Evolutionary conservation across 768 basidiomycete species (phyloP).

Genomic region (Mycena vulgaris): DNA sequence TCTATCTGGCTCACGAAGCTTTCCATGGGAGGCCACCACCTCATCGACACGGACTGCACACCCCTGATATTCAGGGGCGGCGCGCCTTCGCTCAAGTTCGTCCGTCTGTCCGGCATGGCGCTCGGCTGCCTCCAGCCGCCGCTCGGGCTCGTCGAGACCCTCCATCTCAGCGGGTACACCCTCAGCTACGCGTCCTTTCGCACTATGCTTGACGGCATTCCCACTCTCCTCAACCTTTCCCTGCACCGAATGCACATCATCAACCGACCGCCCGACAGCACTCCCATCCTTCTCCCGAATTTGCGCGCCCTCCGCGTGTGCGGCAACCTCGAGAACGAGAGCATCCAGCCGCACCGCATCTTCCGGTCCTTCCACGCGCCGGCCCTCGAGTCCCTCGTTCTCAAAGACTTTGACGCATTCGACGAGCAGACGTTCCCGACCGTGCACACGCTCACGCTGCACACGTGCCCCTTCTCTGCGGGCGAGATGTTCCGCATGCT

Average conservation of each 20-base stretch:
- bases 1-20: slow-evolving; percentile 53
- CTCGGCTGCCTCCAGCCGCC: slow-evolving; percentile 59
- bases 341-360: slow-evolving; percentile 45
- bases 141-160: slow-evolving; percentile 50
- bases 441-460: slow-evolving; percentile 52
- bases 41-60: slow-evolving; percentile 47
- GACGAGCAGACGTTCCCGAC: slow-evolving; percentile 50
- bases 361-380: slow-evolving; percentile 55
- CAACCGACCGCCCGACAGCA: slow-evolving; percentile 23
- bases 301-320: slow-evolving; percentile 60
- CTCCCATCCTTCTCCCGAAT: slow-evolving; percentile 51
- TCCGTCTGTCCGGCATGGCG: slow-evolving; percentile 60
- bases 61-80: slow-evolving; percentile 51
- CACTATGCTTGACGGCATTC: slow-evolving; percentile 51
- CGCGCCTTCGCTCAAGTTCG: slow-evolving; percentile 53
- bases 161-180: slow-evolving; percentile 62
- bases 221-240: slow-evolving; percentile 58
- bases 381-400: slow-evolving; percentile 51
- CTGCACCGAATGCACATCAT: slow-evolving; percentile 55
- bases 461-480: slow-evolving; percentile 52
- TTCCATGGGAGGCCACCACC: slow-evolving; percentile 45
- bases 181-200: slow-evolving; percentile 56
- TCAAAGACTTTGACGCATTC: slow-evolving; percentile 54
- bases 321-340: slow-evolving; percentile 43
- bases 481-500: slow-evolving; percentile 51